phyloP scores from a whole-genome alignment of 495 filamentous ascomycete species.

The Hypoxylon cercidicola region DNA sequence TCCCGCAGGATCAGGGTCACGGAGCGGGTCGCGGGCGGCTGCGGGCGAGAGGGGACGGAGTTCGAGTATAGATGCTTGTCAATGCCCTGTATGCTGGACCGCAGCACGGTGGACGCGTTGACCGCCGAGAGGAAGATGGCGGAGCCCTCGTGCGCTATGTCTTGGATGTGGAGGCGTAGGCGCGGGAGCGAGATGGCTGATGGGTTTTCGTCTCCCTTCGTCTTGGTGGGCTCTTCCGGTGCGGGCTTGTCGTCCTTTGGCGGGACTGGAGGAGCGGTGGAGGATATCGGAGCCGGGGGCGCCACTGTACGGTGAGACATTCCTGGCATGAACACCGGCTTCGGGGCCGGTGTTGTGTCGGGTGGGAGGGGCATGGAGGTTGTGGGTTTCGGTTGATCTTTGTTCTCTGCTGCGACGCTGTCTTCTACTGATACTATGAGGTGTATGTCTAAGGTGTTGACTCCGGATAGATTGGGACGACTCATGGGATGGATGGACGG shows the following conservation, averaged over 20 bases:
- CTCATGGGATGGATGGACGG: constrained; percentile 20
- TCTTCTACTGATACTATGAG: constrained; percentile 16
- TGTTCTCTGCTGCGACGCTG: neutral
- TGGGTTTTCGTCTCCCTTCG: constrained; percentile 2
- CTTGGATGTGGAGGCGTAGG: constrained; percentile 75
- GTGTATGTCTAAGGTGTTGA: constrained; percentile 17
- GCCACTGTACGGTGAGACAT: constrained; percentile 37
- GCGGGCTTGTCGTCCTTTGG: neutral
- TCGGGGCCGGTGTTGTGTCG: constrained; percentile 45
- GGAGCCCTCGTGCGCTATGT: constrained; percentile 72
- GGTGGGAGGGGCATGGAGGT: constrained; percentile 42
- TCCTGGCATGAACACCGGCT: constrained; percentile 43
- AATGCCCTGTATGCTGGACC: constrained; percentile 70
- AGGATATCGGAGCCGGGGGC: constrained; percentile 19
- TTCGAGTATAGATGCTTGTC: constrained; percentile 39
- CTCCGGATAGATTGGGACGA: constrained; percentile 12
- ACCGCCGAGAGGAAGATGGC: constrained; percentile 69
- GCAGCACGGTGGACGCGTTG: constrained; percentile 67
- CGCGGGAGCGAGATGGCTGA: constrained; percentile 58
- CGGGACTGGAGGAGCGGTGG: constrained; percentile 25
- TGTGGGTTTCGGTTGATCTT: neutral
- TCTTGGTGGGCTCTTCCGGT: neutral
- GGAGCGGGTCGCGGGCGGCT: constrained; percentile 68
- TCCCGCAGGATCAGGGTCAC: constrained; percentile 87
- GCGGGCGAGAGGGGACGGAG: constrained; percentile 58